phyloP scores from a whole-genome alignment of 164 flowering plant species.

The Sextonia rubra region DNA sequence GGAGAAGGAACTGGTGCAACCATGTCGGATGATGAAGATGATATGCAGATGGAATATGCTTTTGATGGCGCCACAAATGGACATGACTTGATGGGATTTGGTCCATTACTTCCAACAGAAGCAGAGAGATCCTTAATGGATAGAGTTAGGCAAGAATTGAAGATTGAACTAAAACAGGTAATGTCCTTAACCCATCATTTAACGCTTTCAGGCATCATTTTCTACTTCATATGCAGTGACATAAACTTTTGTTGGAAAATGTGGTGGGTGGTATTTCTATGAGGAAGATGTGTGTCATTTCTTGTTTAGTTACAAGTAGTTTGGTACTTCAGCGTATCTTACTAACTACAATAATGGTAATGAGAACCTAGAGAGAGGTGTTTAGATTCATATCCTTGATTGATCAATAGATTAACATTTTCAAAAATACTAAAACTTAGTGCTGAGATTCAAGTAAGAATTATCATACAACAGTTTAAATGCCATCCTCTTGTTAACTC shows the following conservation, averaged over 20 bases:
- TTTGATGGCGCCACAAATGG: conserved; percentile 58
- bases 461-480: too few relatives aligned
- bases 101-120: conserved; percentile 93
- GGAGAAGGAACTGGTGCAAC: conserved; percentile 92
- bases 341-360: too few relatives aligned
- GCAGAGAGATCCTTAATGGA: conserved; percentile 94
- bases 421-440: too few relatives aligned
- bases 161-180: conserved; percentile 92
- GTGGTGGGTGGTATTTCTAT: too few relatives aligned
- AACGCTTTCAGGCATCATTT: neutral
- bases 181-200: neutral
- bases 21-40: conserved; percentile 98
- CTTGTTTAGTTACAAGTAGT: too few relatives aligned
- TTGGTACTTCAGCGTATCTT: too few relatives aligned
- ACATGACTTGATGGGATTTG: conserved; percentile 86
- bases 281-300: too few relatives aligned
- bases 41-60: conserved; percentile 58
- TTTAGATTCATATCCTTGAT: too few relatives aligned
- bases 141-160: conserved; percentile 83
- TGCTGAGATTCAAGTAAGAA: too few relatives aligned
- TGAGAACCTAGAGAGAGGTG: too few relatives aligned
- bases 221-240: neutral
- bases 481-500: neutral
- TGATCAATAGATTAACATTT: too few relatives aligned
- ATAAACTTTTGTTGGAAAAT: too few relatives aligned